Evolutionary conservation across 2,329 filamentous ascomycete genomes (phyloP).

Genomic region (Scopulariopsis brevicaulis): DNA sequence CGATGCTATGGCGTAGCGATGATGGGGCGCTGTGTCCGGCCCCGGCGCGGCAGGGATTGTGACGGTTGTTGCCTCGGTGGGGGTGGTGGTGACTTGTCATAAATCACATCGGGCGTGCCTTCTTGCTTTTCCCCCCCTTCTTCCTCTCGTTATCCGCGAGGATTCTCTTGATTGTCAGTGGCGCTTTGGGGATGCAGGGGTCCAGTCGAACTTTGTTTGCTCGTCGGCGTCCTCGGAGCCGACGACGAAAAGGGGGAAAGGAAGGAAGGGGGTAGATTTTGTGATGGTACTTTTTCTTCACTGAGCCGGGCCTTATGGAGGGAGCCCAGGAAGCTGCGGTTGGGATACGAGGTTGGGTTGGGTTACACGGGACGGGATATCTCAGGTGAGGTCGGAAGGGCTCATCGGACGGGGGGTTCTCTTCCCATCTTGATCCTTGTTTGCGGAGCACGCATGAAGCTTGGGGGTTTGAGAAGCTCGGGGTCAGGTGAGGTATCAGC

Average conservation of each 20-base stretch:
- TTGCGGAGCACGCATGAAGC: too few species aligned
- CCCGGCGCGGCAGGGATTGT: background rate
- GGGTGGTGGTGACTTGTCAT: background rate
- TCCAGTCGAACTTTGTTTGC: background rate
- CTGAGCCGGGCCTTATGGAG: background rate
- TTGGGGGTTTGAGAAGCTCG: too few species aligned
- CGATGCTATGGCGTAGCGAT: background rate
- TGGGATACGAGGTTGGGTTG: background rate
- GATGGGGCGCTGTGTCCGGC: background rate
- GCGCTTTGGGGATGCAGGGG: background rate
- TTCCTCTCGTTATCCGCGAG: too few species aligned
- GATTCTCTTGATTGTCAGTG: background rate
- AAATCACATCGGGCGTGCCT: background rate
- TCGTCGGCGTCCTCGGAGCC: too few species aligned
- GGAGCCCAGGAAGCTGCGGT: background rate
- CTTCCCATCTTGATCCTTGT: too few species aligned
- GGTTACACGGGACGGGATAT: background rate
- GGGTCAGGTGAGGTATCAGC: too few species aligned
- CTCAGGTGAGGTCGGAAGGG: too few species aligned
- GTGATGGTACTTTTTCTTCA: too few species aligned
- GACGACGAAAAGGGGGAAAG: background rate
- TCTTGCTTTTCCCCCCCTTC: background rate
- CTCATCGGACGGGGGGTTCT: too few species aligned
- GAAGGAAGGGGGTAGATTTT: background rate
- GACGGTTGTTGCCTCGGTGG: background rate